Conservation (phyloP, 495 filamentous ascomycete genomes). For the Aspergillus homomorphus region DNA sequence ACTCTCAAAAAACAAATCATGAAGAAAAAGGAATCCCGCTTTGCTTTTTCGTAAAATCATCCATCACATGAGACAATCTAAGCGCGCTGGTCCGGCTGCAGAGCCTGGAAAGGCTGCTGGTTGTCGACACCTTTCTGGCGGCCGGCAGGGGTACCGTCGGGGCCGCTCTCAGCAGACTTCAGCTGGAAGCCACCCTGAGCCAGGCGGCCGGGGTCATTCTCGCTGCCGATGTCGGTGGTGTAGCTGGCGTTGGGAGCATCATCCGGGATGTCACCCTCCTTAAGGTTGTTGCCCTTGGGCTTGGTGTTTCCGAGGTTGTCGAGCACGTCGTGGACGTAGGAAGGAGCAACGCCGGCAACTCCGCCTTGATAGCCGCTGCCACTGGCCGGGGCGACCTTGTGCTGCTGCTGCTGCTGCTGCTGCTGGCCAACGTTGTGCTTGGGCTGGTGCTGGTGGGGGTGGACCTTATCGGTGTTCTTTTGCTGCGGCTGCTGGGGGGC, state of each 20-base stretch:
- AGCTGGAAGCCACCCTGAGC: conserved; percentile 51
- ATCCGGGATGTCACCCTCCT: conserved; percentile 52
- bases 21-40: conserved; percentile 14
- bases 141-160: conserved; percentile 32
- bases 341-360: conserved; percentile 38
- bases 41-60: conserved; percentile 2
- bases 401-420: conserved; percentile 2
- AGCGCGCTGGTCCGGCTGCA: conserved; percentile 45
- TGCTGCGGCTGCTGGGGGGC: conserved; percentile 17
- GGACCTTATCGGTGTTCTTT: not conserved
- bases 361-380: conserved; percentile 30
- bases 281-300: conserved; percentile 56
- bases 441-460: conserved; percentile 6
- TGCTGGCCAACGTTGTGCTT: conserved; percentile 2
- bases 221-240: conserved; percentile 54
- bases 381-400: conserved; percentile 22
- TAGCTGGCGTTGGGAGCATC: conserved; percentile 57
- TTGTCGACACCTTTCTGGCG: conserved; percentile 41
- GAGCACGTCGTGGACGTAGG: conserved; percentile 41
- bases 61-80: conserved; percentile 18
- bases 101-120: conserved; percentile 38
- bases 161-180: conserved; percentile 36
- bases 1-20: not conserved
- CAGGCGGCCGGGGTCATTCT: conserved; percentile 59
- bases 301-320: conserved; percentile 33